Evolutionary conservation across 441 rosid species (phyloP), one percentile per base, ranked within the genome.

Genomic region (Erodium moschatum): DNA sequence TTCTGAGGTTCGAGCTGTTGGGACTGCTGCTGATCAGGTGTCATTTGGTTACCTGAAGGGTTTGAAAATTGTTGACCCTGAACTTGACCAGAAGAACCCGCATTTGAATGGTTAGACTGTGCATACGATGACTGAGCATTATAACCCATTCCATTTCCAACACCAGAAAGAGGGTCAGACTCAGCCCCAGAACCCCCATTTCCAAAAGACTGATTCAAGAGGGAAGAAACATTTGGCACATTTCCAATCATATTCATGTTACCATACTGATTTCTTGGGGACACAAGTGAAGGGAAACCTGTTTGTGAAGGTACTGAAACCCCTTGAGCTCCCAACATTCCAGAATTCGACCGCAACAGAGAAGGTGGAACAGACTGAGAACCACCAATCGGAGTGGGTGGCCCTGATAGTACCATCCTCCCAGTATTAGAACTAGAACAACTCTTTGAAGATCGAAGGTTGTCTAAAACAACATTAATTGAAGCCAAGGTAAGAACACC

Each of bases 361-460:
- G 97, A 86, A 74, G 96, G 77, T 10, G 86, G 78, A 80, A 85
- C 88, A 62, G 84, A 78, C 81, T 85, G 97, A 46, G 89, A 81
- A 77, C 91, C 88, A 69, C 95, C 88, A 67, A 83, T 83, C 5
- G 94, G 92, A 65, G 90, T 85, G 67, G 96, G 86, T 71, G 86
- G 84, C 73, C 97, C 97, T 35, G 97, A 84, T 42, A 86, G 92
- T 68, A 89, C 87, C 98, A 93, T 93, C 68, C 76, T 83, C 79
- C 70, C 72, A 70, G 74, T 73, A 77, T 77, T 69, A 79, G 78
- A 79, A 80, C 75, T 68, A 76, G 68, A 68, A 74, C 69, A 74
- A 77, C 81, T 70, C 67, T 24, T 70, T 29, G 35, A 35, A 71
- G 75, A 65, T 50, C 66, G 60, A 78, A 61, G 66, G 70, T 76